Base-by-base conservation (phyloP, 805 yeast species). In the Pichia phayaonensis region DNA sequence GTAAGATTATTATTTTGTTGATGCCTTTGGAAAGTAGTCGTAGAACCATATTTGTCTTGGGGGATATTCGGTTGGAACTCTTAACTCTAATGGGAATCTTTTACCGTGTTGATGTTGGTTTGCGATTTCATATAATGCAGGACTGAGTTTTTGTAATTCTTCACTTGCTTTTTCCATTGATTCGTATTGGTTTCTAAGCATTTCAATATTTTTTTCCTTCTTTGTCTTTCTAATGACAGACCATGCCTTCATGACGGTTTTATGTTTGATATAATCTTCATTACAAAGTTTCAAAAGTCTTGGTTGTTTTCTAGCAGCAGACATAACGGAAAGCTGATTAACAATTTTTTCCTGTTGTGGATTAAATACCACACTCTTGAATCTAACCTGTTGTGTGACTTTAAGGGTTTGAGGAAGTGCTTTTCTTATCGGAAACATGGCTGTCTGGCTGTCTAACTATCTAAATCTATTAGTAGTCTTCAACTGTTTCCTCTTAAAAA, bases 41-140 rank as follows among this genome's bases (percentile, higher is more conserved):
- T 78, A 77, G 50, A 81, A 80, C 97, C 97, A 90, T 20, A 86
- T 73, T 53, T 77, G 75, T 60, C 79, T 80, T 20, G 97, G 86
- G 15, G 99, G 99, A 54, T 73, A 87, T 50, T 90, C 92, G 1
- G 95, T 85, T 21, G 99, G 99, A 11, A 87, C 81, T 62, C 94
- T 80, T 65, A 88, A 65, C 61, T 92, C 97, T 59, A 86, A 69
- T 6, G 96, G 92, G 66, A 87, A 90, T 60, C 89, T 72, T 57
- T 78, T 77, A 52, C 73, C 73, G 42, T 66, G 66, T 57, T 84
- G 84, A 46, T 72, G 69, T 29, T 66, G 65, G 59, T 80, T 83
- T 12, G 96, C 95, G 31, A 72, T 72, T 48, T 73, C 76, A 59
- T 73, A 90, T 47, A 92, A 70, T 44, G 69, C 74, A 0, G 82